Conservation (phyloP, 2,329 filamentous ascomycete genomes). For the Ophiostoma pallidulum region DNA sequence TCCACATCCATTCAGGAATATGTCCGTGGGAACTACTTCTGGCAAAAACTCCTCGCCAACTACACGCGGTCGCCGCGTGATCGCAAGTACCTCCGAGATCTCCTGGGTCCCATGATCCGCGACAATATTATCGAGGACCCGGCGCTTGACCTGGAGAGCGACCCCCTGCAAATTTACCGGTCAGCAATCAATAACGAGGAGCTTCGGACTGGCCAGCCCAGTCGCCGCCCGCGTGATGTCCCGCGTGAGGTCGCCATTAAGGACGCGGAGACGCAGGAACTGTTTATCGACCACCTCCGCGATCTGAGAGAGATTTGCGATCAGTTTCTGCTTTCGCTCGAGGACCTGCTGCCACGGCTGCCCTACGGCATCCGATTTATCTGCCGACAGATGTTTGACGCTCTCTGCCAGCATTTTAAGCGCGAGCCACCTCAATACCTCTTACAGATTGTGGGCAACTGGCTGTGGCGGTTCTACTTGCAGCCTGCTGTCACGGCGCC, state of each 20-base stretch:
- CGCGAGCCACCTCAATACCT: constrained; percentile 68
- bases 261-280: constrained; percentile 81
- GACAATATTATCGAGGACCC: constrained; percentile 91
- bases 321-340: constrained; percentile 72
- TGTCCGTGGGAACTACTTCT: constrained; percentile 83
- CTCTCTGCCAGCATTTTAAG: constrained; percentile 66
- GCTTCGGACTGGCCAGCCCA: constrained; percentile 78
- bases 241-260: constrained; percentile 90
- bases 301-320: constrained; percentile 92
- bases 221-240: constrained; percentile 71
- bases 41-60: constrained; percentile 74
- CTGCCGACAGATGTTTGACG: constrained; percentile 74
- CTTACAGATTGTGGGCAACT: constrained; percentile 76
- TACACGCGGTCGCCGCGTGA: constrained; percentile 89
- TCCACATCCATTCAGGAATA: constrained; percentile 72
- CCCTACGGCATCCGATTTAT: constrained; percentile 89
- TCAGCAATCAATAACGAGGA: constrained; percentile 97
- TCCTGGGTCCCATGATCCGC: constrained; percentile 75
- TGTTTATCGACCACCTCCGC: constrained; percentile 90
- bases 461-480: constrained; percentile 91
- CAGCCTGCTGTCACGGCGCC: constrained; percentile 82
- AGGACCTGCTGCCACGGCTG: constrained; percentile 78
- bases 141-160: constrained; percentile 85
- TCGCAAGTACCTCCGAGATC: constrained; percentile 80
- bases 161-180: constrained; percentile 93